Evolutionary conservation across 2,329 filamentous ascomycete species (phyloP), one percentile per base, ranked within the genome.

Genomic region (Zymoseptoria tritici): DNA sequence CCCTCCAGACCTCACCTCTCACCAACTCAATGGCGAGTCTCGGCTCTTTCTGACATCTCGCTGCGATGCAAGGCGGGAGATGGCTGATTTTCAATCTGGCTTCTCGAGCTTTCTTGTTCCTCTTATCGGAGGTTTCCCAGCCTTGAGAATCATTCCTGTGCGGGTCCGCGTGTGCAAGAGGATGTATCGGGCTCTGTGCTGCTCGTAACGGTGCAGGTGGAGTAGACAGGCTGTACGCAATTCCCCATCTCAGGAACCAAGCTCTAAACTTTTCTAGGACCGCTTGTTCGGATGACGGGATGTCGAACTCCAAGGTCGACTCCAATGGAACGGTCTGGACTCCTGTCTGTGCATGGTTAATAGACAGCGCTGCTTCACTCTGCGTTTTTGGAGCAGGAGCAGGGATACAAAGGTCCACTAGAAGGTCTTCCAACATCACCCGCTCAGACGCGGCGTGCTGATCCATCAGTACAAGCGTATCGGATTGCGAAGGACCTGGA

Each of bases 391-490:
- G 36, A 46, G 36, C 36, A n/a, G 3, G 13, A 46, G 13, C 13
- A n/a, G 36, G 57, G n/a, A 50, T 29, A 66, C 80, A 85, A 31
- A 89, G 74, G 2, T 84, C 79, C 22, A 70, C 62, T 71, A 95
- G 85, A 0, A 99, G 79, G 0, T 74, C 71, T 71, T 99, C 94
- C 1, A 97, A 82, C 1, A 86, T 85, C 63, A 89, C 85, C 52
- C 94, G 83, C 76, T 99, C 94, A 71, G 97, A 93, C 2, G 92
- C 94, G 0, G 94, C 94, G 71, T 99, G 94, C 70, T 99, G 94
- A 69, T 99, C 94, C 5, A 97, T 81, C 49, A 97, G 78, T 0
- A 96, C 80, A 4, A 97, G 76, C 1, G 85, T 66, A 2, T 71
- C 63, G 11, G 52, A 19, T 29, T 24, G 20, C 22, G 22, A n/a